Percentiles rank a stretch among this genome's conserved stretches.
Conservation (phyloP, 1,139 yeast genomes). For the Pichia sp. region DNA sequence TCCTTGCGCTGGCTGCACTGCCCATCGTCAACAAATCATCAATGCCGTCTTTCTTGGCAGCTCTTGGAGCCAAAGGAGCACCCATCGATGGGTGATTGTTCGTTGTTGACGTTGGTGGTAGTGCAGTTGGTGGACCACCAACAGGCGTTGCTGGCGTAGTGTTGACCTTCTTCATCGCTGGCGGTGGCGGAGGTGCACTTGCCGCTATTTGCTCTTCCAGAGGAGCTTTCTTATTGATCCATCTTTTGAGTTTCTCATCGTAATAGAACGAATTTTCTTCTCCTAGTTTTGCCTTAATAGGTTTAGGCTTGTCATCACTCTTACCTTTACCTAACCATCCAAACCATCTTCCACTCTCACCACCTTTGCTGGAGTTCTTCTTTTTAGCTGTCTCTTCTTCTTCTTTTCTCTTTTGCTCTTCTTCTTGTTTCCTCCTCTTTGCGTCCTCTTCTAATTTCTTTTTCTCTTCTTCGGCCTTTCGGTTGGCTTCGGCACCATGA, state of each 20-base stretch:
- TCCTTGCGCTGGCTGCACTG: slow-evolving; percentile 39
- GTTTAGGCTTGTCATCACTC: slow-evolving; percentile 55
- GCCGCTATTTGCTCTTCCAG: slow-evolving; percentile 55
- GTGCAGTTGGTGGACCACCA: slow-evolving; percentile 11
- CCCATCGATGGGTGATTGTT: slow-evolving; percentile 6
- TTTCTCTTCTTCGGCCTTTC: slow-evolving; percentile 25
- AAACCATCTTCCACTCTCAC: slow-evolving; percentile 42
- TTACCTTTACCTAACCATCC: slow-evolving; percentile 42
- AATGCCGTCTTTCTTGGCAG: slow-evolving; percentile 35
- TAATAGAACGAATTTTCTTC: slow-evolving; percentile 69
- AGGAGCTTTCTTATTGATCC: slow-evolving; percentile 75
- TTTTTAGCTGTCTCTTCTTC: slow-evolving; percentile 18
- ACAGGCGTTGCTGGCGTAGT: slow-evolving; percentile 2
- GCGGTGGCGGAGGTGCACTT: slow-evolving; percentile 23
- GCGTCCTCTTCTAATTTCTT: slow-evolving; percentile 22
- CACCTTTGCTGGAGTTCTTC: slow-evolving; percentile 4
- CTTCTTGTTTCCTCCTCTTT: slow-evolving; percentile 16
- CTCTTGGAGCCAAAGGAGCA: slow-evolving; percentile 4
- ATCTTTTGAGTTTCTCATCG: slow-evolving; percentile 79
- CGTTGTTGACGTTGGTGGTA: slow-evolving; percentile 14
- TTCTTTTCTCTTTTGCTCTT: slow-evolving; percentile 26
- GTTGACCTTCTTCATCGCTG: slow-evolving; percentile 20
- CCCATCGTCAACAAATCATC: slow-evolving; percentile 65
- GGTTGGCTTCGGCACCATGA: slow-evolving; percentile 23
- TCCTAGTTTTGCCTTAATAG: slow-evolving; percentile 85